phyloP scores from a whole-genome alignment of 768 basidiomycete species.

The Russula olivacea region DNA sequence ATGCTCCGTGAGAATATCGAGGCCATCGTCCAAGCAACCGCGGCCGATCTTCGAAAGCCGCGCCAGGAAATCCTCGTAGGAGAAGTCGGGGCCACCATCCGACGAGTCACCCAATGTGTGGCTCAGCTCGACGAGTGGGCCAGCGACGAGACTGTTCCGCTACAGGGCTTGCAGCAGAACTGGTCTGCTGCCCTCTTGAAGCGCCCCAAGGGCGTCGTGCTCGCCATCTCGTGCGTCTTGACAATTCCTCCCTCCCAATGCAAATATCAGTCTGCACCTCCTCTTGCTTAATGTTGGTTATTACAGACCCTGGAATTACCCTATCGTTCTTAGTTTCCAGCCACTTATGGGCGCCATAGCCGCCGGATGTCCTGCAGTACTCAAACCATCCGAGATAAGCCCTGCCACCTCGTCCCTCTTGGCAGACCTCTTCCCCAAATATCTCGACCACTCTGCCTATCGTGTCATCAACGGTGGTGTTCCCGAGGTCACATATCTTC shows the following conservation, averaged over 20 bases:
- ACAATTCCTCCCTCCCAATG: background rate
- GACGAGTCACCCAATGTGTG: conserved; percentile 29
- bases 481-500: conserved; percentile 35
- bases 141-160: conserved; percentile 35
- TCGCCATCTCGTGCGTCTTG: conserved; percentile 52
- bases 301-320: conserved; percentile 18
- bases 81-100: conserved; percentile 44
- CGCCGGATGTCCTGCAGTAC: conserved; percentile 62
- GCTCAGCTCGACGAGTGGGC: conserved; percentile 54
- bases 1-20: conserved; percentile 58
- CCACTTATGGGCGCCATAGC: conserved; percentile 55
- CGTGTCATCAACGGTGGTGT: conserved; percentile 55
- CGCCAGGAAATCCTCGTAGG: conserved; percentile 25
- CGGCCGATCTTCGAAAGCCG: conserved; percentile 31
- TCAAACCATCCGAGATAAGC: conserved; percentile 74
- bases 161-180: conserved; percentile 41
- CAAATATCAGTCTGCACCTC: background rate
- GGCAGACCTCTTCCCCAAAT: conserved; percentile 64
- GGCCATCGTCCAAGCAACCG: conserved; percentile 42
- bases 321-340: conserved; percentile 15
- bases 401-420: conserved; percentile 52
- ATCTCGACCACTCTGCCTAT: conserved; percentile 63
- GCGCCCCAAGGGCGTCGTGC: conserved; percentile 53
- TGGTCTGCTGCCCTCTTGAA: conserved; percentile 52
- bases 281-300: background rate